A percentile compares a stretch with the other conserved stretches of the same genome.
Evolutionary conservation across 176 grass and related monocot species (phyloP).

Genomic region (Puya raimondii): DNA sequence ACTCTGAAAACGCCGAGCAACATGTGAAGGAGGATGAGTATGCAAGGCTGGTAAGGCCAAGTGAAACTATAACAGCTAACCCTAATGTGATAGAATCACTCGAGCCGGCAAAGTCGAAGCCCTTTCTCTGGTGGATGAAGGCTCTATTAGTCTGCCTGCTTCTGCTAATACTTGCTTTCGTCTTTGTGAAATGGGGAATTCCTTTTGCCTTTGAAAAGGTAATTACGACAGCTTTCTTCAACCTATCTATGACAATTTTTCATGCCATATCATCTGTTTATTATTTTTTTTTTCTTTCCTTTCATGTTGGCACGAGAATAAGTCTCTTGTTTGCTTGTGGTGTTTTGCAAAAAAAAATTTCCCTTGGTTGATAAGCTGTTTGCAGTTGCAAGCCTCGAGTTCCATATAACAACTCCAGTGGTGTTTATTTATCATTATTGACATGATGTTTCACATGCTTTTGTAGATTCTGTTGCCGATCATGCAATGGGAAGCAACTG

Average conservation of each 20-base stretch:
- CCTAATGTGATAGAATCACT: constrained; percentile 11
- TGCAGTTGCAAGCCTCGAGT: too few relatives aligned
- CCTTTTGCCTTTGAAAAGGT: constrained; percentile 92
- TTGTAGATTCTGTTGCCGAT: constrained; percentile 76
- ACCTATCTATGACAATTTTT: background rate
- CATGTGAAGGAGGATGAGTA: constrained; percentile 27
- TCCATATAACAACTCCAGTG: background rate
- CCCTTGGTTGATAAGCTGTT: too few relatives aligned
- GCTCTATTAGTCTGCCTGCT: constrained; percentile 29
- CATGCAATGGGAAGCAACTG: constrained; percentile 84
- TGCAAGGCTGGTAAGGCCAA: constrained; percentile 23
- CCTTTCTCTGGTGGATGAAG: constrained; percentile 43
- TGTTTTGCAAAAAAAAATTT: too few relatives aligned
- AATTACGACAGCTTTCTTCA: background rate
- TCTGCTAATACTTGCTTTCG: constrained; percentile 28
- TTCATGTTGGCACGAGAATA: too few relatives aligned
- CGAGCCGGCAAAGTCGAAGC: constrained; percentile 14
- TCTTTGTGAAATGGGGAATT: constrained; percentile 64
- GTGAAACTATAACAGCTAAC: constrained; percentile 2
- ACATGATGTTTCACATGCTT: background rate
- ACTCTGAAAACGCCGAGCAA: constrained; percentile 23
- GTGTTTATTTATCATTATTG: constrained; percentile 2
- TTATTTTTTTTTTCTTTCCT: background rate
- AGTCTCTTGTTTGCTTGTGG: too few relatives aligned
- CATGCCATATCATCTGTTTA: background rate